phyloP scores from a whole-genome alignment of 495 filamentous ascomycete genomes.

The Viridothelium virens region DNA sequence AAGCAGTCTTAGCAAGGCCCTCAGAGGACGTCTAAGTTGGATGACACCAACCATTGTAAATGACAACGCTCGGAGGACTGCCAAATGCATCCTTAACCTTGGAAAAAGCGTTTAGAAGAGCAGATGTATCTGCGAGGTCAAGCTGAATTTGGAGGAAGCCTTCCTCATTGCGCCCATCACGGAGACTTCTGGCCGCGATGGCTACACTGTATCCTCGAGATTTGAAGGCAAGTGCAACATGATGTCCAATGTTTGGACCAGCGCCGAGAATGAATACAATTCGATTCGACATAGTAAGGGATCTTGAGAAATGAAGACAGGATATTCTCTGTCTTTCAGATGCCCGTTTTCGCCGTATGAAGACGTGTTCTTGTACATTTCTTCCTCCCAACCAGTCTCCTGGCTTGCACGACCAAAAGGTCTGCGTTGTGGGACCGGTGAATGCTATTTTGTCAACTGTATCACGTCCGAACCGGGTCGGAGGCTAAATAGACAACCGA shows the following conservation, averaged over 20 bases:
- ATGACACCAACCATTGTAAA: slow-evolving; percentile 28
- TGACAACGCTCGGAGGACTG: slow-evolving; percentile 32
- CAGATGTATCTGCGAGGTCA: slow-evolving; percentile 38
- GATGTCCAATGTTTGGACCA: slow-evolving; percentile 35
- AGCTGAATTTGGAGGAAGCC: slow-evolving; percentile 33
- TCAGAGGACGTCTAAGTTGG: neutral
- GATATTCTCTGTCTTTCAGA: neutral
- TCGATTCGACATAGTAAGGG: neutral
- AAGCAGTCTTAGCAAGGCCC: neutral
- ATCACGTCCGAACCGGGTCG: no score
- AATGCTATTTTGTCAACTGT: no score
- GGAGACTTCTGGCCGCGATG: slow-evolving; percentile 33
- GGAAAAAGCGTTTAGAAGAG: slow-evolving; percentile 36
- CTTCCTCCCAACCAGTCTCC: no score
- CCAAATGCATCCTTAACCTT: slow-evolving; percentile 30
- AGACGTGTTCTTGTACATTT: no score
- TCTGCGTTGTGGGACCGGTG: no score
- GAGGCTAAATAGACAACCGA: no score
- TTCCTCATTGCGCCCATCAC: slow-evolving; percentile 20
- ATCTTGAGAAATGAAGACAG: neutral
- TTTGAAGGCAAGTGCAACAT: slow-evolving; percentile 36
- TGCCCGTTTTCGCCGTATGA: no score
- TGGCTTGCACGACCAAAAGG: no score
- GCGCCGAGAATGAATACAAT: slow-evolving; percentile 37
- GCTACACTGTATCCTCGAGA: slow-evolving; percentile 41